Percentiles rank a stretch among this genome's conserved stretches.
These are phyloP conservation scores for Thelonectria rubi DNA, from an alignment of 2,329 filamentous ascomycete species.

Conservation along the genomic window DNA sequence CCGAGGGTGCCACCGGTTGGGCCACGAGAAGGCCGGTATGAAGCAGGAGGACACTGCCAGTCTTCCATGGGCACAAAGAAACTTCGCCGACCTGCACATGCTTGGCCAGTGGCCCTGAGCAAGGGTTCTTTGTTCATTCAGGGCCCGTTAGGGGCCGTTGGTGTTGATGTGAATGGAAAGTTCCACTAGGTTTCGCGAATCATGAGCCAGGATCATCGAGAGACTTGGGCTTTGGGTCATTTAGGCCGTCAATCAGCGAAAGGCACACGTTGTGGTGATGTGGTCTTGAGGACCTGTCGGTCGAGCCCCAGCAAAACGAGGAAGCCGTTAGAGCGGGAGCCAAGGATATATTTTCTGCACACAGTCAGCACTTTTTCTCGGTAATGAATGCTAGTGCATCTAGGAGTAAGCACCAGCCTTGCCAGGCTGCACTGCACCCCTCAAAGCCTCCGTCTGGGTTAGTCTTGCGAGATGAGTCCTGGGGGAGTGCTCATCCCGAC, in stretches of 20 bases:
- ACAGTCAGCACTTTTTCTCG: conserved; percentile 16
- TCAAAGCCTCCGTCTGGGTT: neutral
- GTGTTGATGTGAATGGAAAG: conserved; percentile 8
- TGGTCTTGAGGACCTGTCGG: neutral
- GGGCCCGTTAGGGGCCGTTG: neutral
- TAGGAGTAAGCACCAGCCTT: conserved; percentile 25
- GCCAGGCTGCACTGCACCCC: conserved; percentile 10
- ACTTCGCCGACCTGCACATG: neutral
- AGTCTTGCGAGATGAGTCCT: conserved; percentile 6
- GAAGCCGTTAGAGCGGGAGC: neutral
- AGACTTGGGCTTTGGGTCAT: neutral
- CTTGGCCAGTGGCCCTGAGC: neutral
- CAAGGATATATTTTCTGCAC: conserved; percentile 4
- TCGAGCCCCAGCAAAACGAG: neutral
- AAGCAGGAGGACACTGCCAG: conserved; percentile 20
- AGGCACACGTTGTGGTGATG: neutral
- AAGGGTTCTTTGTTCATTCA: conserved; percentile 6
- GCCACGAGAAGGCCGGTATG: no score
- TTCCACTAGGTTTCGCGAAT: neutral
- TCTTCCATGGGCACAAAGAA: conserved; percentile 31
- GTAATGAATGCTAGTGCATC: neutral
- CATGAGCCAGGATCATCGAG: neutral
- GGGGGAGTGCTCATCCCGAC: no score
- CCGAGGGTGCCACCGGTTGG: conserved; percentile 29
- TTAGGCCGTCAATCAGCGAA: neutral